Percentiles rank a stretch among this genome's conserved stretches.
These are phyloP conservation scores for Zymoseptoria crescenta DNA, from an alignment of 2,329 filamentous ascomycete genomes.

Conservation along the genomic window DNA sequence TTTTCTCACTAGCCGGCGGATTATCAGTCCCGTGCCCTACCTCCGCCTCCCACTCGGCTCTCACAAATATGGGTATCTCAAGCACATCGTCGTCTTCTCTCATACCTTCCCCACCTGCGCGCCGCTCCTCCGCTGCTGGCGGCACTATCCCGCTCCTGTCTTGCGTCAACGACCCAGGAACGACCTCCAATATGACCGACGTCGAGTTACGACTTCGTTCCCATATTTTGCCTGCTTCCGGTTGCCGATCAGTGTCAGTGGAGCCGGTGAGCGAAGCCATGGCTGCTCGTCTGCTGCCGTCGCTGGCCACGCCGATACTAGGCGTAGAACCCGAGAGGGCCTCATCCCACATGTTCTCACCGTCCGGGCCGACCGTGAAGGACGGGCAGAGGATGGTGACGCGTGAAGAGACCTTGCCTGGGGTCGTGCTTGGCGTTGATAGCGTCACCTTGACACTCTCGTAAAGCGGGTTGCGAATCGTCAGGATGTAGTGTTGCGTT, in stretches of 20 bases:
- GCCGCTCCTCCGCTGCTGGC: slow-evolving; percentile 25
- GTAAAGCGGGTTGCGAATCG: slow-evolving; percentile 89
- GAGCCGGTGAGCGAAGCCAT: slow-evolving; percentile 28
- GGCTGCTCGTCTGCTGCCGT: slow-evolving; percentile 24
- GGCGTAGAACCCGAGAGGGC: slow-evolving; percentile 51
- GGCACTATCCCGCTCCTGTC: slow-evolving; percentile 28
- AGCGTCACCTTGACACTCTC: slow-evolving; percentile 81
- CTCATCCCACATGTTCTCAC: slow-evolving; percentile 80
- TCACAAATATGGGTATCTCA: slow-evolving; percentile 91
- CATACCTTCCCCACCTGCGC: slow-evolving; percentile 33
- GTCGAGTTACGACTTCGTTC: slow-evolving; percentile 91
- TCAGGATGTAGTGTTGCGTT: slow-evolving; percentile 72
- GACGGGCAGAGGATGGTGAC: slow-evolving; percentile 91
- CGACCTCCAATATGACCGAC: slow-evolving; percentile 83
- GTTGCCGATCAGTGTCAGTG: slow-evolving; percentile 49
- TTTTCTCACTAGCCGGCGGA: slow-evolving; percentile 43
- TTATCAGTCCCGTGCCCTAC: slow-evolving; percentile 55
- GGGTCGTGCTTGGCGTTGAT: slow-evolving; percentile 72
- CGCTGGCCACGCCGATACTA: slow-evolving; percentile 9
- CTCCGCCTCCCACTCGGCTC: slow-evolving; percentile 81
- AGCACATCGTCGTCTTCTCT: slow-evolving; percentile 56
- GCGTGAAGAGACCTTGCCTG: slow-evolving; percentile 65
- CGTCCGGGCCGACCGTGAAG: slow-evolving; percentile 90
- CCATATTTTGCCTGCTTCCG: slow-evolving; percentile 93
- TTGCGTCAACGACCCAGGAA: slow-evolving; percentile 46